Conservation (phyloP, 208 protist species). For the Tritrichomonas foetus region DNA sequence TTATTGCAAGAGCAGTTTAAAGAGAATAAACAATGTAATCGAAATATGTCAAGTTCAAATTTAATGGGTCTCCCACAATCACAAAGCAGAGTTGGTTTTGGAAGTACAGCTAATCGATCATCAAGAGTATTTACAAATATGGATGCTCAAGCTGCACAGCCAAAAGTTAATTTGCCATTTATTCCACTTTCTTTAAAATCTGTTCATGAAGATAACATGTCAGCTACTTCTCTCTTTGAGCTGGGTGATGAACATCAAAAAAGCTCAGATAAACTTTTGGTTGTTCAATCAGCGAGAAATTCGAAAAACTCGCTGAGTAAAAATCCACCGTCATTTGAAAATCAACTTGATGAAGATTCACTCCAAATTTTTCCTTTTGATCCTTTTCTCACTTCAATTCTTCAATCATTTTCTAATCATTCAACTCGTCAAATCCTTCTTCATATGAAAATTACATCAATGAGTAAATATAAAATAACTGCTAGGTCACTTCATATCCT, state of each 20-base stretch:
- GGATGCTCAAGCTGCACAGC: too few relatives aligned
- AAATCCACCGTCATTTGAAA: neutral
- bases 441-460: neutral
- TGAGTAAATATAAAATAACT: neutral
- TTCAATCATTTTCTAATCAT: neutral
- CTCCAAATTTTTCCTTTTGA: conserved; percentile 17
- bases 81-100: too few relatives aligned
- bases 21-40: too few relatives aligned
- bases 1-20: too few relatives aligned
- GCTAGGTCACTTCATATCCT: neutral
- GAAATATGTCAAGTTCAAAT: too few relatives aligned
- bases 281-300: neutral
- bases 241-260: neutral
- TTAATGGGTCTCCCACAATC: too few relatives aligned
- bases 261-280: neutral
- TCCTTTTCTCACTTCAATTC: neutral
- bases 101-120: too few relatives aligned
- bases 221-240: neutral
- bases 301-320: too few relatives aligned
- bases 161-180: neutral
- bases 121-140: too few relatives aligned
- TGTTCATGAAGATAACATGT: neutral
- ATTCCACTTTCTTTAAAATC: neutral
- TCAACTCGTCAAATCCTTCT: neutral
- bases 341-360: conserved; percentile 3